These are phyloP conservation scores for Pythium rishiriense DNA, from an alignment of 352 stramenopile species.

Conservation along the genomic window DNA sequence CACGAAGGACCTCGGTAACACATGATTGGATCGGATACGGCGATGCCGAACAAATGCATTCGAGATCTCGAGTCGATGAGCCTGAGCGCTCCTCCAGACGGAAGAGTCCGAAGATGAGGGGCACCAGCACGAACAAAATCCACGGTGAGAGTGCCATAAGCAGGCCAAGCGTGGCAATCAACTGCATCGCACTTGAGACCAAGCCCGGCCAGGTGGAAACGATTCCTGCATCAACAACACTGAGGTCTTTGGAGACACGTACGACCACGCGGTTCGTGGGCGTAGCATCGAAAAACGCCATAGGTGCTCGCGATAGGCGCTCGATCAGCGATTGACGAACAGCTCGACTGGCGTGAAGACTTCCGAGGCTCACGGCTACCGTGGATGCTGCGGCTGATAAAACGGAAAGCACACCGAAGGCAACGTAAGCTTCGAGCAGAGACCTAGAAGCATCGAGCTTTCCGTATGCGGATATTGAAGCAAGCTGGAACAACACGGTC, in stretches of 20 bases:
- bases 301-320: conserved; percentile 60
- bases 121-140: conserved; percentile 65
- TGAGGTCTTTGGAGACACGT: conserved; percentile 67
- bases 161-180: conserved; percentile 38
- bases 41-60: conserved; percentile 93
- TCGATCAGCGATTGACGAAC: conserved; percentile 60
- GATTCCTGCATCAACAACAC: conserved; percentile 62
- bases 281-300: conserved; percentile 81
- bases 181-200: conserved; percentile 21
- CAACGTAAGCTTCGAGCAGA: conserved; percentile 74
- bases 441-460: conserved; percentile 13
- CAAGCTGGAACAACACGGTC: background rate
- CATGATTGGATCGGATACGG: conserved; percentile 92
- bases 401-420: conserved; percentile 53
- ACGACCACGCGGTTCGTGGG: conserved; percentile 70
- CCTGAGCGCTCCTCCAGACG: conserved; percentile 90
- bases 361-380: conserved; percentile 42
- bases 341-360: conserved; percentile 47
- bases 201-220: conserved; percentile 37
- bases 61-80: conserved; percentile 86
- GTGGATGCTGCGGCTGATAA: background rate
- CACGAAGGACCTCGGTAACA: conserved; percentile 93
- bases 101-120: conserved; percentile 57
- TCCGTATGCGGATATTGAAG: background rate
- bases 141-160: conserved; percentile 15